Evolutionary conservation across 2,329 filamentous ascomycete species (phyloP), one percentile per base, ranked within the genome.

Genomic region (Tolypocladium cylindrosporum): DNA sequence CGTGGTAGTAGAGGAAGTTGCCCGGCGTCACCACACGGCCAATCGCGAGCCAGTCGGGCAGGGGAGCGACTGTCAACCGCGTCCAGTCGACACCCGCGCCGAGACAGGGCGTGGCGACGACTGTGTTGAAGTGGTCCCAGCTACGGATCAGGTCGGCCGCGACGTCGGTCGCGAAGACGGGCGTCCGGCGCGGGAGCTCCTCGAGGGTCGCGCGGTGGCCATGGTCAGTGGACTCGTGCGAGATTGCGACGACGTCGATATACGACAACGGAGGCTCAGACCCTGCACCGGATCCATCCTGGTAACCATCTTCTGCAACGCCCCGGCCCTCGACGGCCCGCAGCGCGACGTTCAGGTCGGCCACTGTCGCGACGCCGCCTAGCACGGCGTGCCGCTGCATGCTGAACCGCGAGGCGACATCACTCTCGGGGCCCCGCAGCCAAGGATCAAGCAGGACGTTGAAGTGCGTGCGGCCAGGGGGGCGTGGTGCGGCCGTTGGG

Each of bases 161-260:
- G 68, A 83, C 79, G 63, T 79, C 76, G 2, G 81, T 79, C 14
- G 84, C 84, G 59, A 87, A 80, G 0, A 88, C 74, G 0, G 84
- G 83, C 4, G 84, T 80, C 50, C 74, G 68, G 1, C 64, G 62
- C 7, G 80, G 72, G 4, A 88, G 69, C 63, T 86, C 78, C 50
- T 79, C 67, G 34, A 88, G 71, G 16, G 85, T 88, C 3, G 79
- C 75, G 60, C 79, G 75, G 64, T 88, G 84, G 68, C 84, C 87
- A 66, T 87, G 86, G 65, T 88, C 85, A 1, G 85, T 87, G 63
- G 88, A 88, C 66, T 88, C 85, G 65, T 88, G 85, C 19, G 77
- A 82, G 39, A 88, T 75, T 36, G 77, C 75, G 2, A 88, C 82
- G 2, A 72, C 79, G 66, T 88, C 85, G 37, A 88, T 78, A 51